A percentile compares a stretch with the other conserved stretches of the same genome.
phyloP scores from a whole-genome alignment of 148 eudicot genomes.

The Rhododendron ferrugineum region DNA sequence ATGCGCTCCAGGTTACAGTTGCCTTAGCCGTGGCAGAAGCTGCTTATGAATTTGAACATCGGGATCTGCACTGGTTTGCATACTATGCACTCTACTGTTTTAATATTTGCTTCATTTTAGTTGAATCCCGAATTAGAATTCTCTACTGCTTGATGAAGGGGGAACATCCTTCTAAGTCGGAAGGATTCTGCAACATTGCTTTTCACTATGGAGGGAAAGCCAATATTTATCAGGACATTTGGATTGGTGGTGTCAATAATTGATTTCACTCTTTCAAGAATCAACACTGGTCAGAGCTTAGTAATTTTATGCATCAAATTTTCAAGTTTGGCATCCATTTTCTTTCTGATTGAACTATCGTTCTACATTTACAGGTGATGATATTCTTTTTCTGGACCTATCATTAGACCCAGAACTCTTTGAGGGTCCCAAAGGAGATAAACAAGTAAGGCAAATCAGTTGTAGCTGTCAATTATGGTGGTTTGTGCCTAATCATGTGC shows the following conservation, averaged over 20 bases:
- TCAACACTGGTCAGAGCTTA: constrained; percentile 61
- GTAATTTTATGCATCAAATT: not conserved
- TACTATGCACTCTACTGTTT: constrained; percentile 4
- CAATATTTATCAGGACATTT: constrained; percentile 43
- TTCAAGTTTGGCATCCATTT: not conserved
- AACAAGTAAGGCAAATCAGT: constrained; percentile 56
- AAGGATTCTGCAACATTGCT: constrained; percentile 43
- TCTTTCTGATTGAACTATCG: constrained; percentile 12
- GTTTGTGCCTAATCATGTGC: not conserved
- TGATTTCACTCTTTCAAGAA: constrained; percentile 93
- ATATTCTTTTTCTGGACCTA: constrained; percentile 75
- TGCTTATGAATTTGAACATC: constrained; percentile 92
- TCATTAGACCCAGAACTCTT: constrained; percentile 89
- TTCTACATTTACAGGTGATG: constrained; percentile 51
- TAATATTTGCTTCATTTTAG: constrained; percentile 1
- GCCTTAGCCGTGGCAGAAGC: constrained; percentile 94
- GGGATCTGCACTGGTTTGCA: constrained; percentile 88
- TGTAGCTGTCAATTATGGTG: not conserved
- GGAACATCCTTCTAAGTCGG: constrained; percentile 80
- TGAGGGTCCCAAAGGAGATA: constrained; percentile 86
- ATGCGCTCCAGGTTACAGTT: constrained; percentile 56
- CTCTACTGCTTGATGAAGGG: constrained; percentile 39
- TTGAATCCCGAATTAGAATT: not conserved
- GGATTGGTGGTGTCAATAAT: constrained; percentile 73
- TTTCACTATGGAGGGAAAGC: constrained; percentile 66